phyloP scores from a whole-genome alignment of 2,329 filamentous ascomycete genomes.

The Neoscytalidium dimidiatum region DNA sequence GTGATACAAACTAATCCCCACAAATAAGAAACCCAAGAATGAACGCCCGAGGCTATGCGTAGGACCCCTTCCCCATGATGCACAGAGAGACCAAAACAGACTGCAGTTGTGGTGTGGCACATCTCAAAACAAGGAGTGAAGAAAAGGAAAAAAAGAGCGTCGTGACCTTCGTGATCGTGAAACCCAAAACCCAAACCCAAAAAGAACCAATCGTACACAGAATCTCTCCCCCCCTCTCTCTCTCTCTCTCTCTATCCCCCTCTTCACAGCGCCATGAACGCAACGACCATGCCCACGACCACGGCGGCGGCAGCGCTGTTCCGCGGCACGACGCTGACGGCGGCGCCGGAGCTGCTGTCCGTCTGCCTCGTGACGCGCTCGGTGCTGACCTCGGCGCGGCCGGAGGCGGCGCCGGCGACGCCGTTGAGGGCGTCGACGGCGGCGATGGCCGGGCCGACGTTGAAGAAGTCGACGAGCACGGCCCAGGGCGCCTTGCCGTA shows the following conservation, averaged over 20 bases:
- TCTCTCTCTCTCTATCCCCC: too few relatives aligned
- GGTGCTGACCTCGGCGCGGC: conserved; percentile 37
- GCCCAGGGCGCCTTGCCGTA: conserved; percentile 66
- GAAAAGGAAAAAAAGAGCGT: conserved; percentile 8
- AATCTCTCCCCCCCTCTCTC: too few relatives aligned
- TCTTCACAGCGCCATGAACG: conserved; percentile 1
- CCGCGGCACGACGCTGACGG: background rate
- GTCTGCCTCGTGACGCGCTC: background rate
- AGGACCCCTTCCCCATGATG: too few relatives aligned
- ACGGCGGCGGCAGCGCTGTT: background rate
- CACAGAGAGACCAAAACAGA: background rate
- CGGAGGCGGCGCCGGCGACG: conserved; percentile 41
- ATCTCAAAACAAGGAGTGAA: background rate
- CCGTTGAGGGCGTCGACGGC: conserved; percentile 68
- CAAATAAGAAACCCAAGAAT: background rate
- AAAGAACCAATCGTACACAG: background rate
- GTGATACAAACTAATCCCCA: background rate
- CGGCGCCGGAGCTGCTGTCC: background rate
- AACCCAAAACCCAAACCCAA: background rate
- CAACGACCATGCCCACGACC: background rate
- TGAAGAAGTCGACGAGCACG: conserved; percentile 77
- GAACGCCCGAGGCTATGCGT: conserved; percentile 9
- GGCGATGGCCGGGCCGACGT: conserved; percentile 65
- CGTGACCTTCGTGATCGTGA: conserved; percentile 4
- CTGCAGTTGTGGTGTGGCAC: background rate